These are phyloP conservation scores for Amoebophrya sp. DNA, from an alignment of 169 alveolate genomes.

Conservation along the genomic window DNA sequence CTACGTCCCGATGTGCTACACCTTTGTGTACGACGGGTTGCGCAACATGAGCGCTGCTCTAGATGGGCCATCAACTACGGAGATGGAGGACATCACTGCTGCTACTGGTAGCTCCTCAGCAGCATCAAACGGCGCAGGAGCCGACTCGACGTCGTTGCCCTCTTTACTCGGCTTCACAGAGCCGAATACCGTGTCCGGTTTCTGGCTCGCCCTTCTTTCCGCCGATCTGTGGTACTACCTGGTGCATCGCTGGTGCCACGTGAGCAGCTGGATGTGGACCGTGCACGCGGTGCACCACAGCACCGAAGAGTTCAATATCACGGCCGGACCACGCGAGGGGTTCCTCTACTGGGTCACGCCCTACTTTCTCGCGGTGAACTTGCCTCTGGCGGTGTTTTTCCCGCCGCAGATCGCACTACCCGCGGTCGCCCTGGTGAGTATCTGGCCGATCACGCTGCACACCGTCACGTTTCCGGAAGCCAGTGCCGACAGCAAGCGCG, in stretches of 20 bases:
- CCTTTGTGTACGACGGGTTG: conserved; percentile 1
- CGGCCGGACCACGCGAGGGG: conserved; percentile 10
- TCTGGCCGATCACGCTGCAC: conserved; percentile 20
- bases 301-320: conserved; percentile 9
- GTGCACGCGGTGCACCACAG: conserved; percentile 10
- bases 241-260: conserved; percentile 22
- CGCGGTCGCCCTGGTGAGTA: background rate
- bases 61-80: too few species aligned
- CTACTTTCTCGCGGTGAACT: conserved; percentile 6
- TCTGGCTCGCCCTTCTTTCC: background rate
- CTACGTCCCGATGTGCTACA: conserved; percentile 20
- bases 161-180: background rate
- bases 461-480: background rate
- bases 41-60: background rate
- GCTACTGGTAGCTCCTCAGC: too few species aligned
- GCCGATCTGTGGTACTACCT: background rate
- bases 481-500: background rate
- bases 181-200: background rate
- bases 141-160: background rate
- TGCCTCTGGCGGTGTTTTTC: background rate
- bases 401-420: background rate
- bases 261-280: background rate
- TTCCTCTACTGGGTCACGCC: conserved; percentile 25
- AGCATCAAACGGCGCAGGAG: background rate
- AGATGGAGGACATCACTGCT: too few species aligned